Percentiles rank a stretch among this genome's conserved stretches.
phyloP scores from a whole-genome alignment of 495 filamentous ascomycete genomes.

The Talaromyces thailandensis region DNA sequence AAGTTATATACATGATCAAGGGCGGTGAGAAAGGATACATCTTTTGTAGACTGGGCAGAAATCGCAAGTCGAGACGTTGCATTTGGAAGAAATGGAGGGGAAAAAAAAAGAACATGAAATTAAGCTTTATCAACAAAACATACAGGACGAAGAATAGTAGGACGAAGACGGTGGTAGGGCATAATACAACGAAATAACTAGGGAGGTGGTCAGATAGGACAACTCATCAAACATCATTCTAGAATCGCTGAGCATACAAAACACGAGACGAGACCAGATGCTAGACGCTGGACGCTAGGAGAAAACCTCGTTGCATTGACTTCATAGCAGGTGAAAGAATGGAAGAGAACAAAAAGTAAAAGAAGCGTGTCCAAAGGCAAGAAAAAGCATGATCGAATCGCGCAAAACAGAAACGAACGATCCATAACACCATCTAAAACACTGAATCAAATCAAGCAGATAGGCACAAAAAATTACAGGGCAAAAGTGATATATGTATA shows the following conservation, averaged over 20 bases:
- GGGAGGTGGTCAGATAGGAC: not conserved
- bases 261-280: not conserved
- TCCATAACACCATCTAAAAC: constrained; percentile 3
- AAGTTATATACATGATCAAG: not conserved
- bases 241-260: constrained; percentile 4
- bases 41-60: not conserved
- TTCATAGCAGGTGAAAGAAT: not conserved
- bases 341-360: not conserved
- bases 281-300: constrained; percentile 6
- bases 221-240: constrained; percentile 1
- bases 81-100: not conserved
- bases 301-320: constrained; percentile 1
- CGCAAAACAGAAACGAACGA: not conserved
- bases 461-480: not conserved
- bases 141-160: not conserved
- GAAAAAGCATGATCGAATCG: not conserved
- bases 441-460: not conserved
- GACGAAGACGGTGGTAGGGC: not conserved
- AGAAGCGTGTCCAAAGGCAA: not conserved
- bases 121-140: not conserved
- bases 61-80: not conserved
- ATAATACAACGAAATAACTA: not conserved
- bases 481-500: constrained; percentile 4
- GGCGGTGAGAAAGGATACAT: not conserved
- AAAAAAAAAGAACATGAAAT: not conserved